Conservation (phyloP, 2,329 filamentous ascomycete species). For the Macroventuria anomochaeta region DNA sequence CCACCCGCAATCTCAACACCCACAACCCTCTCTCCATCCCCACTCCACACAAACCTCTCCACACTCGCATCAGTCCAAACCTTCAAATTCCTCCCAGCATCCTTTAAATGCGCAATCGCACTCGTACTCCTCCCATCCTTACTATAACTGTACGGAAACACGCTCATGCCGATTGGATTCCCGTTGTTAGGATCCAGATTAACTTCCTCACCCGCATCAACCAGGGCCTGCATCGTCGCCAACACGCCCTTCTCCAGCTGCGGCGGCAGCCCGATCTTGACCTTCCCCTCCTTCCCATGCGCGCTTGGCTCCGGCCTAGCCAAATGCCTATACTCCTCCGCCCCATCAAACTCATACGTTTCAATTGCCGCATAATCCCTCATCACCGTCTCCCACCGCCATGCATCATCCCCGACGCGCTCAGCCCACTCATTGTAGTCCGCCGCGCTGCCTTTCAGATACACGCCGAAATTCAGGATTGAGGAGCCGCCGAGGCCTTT, state of each 20-base stretch:
- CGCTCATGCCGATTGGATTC: constrained; percentile 37
- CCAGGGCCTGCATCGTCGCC: constrained; percentile 61
- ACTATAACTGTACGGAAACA: constrained; percentile 49
- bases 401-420: constrained; percentile 62
- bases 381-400: constrained; percentile 62
- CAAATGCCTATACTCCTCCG: constrained; percentile 53
- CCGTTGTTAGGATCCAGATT: constrained; percentile 61
- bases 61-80: constrained; percentile 59
- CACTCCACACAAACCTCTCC: constrained; percentile 30
- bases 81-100: constrained; percentile 59
- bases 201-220: constrained; percentile 61
- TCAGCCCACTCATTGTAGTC: constrained; percentile 69
- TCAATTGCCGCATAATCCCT: constrained; percentile 61
- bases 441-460: constrained; percentile 58
- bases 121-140: constrained; percentile 43
- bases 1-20: constrained; percentile 41
- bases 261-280: constrained; percentile 53
- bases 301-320: constrained; percentile 52
- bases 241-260: constrained; percentile 64
- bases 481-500: constrained; percentile 59
- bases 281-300: constrained; percentile 54
- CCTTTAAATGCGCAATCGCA: constrained; percentile 46
- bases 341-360: constrained; percentile 54
- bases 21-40: constrained; percentile 33
- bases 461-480: constrained; percentile 54